Evolutionary conservation across 1,139 yeast species (phyloP), one percentile per base, ranked within the genome.

Genomic region (Kodamaea derodonti): DNA sequence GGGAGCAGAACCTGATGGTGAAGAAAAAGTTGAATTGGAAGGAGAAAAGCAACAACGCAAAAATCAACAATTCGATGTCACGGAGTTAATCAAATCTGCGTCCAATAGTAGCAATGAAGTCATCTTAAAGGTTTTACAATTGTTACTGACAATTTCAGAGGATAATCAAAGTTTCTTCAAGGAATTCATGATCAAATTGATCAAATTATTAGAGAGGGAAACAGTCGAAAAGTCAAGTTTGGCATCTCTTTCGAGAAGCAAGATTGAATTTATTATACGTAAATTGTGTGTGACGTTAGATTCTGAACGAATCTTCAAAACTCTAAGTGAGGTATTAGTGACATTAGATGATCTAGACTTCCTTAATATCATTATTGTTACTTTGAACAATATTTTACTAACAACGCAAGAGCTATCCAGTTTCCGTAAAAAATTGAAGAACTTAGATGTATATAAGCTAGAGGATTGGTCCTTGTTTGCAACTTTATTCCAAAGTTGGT

Each of bases 101-200:
- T 80, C 88, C 3, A 95, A 90, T 51, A 84, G 95, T 4, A 85
- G 94, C 40, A 87, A 85, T 43, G 83, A 80, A 38, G 95, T 92
- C 2, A 85, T 88, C 8, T 75, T 85, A 39, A 78, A 82, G 45
- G 92, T 84, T 31, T 62, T 94, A 36, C 82, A 80, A 46, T 67
- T 94, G 30, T 65, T 90, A 33, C 85, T 95, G 1, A 84, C 82
- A 43, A 78, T 94, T 1, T 83, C 96, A 1, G 86, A 82, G 42
- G 77, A 90, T 13, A 83, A 84, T 48, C 95, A 85, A 44, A 80
- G 72, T 32, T 86, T 85, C 47, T 85, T 94, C 59, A 75, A 78
- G 26, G 77, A 76, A 32, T 87, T 92, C 46, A 80, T 88, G 73
- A 69, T 75, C 22, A 84, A 84, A 47, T 69, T 94, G 34, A 61